Conservation (phyloP, 1,284 basidiomycete species). For the Ceratobasidium sp. region DNA sequence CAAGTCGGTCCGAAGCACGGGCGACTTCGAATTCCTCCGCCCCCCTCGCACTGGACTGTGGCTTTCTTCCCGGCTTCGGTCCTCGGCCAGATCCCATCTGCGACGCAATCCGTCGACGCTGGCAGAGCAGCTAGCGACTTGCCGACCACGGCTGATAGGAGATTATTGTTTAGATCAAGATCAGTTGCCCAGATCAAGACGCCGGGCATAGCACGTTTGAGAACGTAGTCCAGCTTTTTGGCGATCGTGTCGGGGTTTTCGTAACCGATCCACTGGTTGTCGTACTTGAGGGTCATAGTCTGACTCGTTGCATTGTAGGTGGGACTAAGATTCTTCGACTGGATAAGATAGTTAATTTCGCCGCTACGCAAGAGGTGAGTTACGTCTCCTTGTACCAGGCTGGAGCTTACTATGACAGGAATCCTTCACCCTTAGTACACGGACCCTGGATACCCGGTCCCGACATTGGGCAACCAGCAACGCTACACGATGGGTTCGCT, state of each 20-base stretch:
- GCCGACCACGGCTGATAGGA: slow-evolving; percentile 21
- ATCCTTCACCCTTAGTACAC: slow-evolving; percentile 11
- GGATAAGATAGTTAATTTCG: slow-evolving; percentile 32
- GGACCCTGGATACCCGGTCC: slow-evolving; percentile 25
- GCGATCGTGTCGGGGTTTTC: slow-evolving; percentile 30
- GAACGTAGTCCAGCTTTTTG: slow-evolving; percentile 26
- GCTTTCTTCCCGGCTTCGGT: slow-evolving; percentile 20
- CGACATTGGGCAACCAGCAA: slow-evolving; percentile 28
- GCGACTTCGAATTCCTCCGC: slow-evolving; percentile 8
- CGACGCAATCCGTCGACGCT: slow-evolving; percentile 4
- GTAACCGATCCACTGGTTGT: slow-evolving; percentile 36
- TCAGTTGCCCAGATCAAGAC: slow-evolving; percentile 37
- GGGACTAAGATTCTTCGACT: slow-evolving; percentile 2
- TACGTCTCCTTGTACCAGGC: not conserved
- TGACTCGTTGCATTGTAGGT: slow-evolving; percentile 27
- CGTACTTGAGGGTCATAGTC: slow-evolving; percentile 34
- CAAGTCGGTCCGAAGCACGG: slow-evolving; percentile 8
- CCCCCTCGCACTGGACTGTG: slow-evolving; percentile 5
- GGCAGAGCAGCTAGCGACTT: slow-evolving; percentile 4
- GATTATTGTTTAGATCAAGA: slow-evolving; percentile 20
- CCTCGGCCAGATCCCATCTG: slow-evolving; percentile 35
- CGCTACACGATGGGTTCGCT: slow-evolving; percentile 22
- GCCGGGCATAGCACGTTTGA: slow-evolving; percentile 32
- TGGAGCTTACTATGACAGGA: slow-evolving; percentile 9
- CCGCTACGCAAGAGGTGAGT: not conserved